A percentile compares a stretch with the other conserved stretches of the same genome.
Conservation (phyloP, 176 grass and related monocot species). For the Avena eriantha region DNA sequence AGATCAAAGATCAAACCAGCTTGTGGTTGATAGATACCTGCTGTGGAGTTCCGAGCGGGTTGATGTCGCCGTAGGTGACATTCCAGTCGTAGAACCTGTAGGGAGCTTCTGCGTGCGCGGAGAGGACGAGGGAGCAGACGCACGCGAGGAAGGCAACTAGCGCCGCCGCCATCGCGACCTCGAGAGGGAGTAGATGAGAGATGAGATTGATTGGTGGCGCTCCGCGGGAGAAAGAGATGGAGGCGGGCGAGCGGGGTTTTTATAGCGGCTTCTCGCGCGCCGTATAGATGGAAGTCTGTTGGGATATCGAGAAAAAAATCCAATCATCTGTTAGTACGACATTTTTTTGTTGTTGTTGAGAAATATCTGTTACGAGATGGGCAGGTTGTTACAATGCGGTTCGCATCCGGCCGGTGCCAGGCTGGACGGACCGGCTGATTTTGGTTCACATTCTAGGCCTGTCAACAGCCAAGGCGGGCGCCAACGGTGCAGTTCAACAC, state of each 20-base stretch:
- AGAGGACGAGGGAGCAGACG: not conserved
- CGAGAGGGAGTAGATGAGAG: not conserved
- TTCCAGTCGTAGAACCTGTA: slow-evolving; percentile 72
- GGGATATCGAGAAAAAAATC: not conserved
- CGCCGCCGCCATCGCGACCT: slow-evolving; percentile 9
- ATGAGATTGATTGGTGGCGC: not conserved
- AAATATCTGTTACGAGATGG: no score
- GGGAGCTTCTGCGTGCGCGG: slow-evolving; percentile 46
- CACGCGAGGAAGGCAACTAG: not conserved
- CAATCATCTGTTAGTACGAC: no score
- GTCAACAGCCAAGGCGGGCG: no score
- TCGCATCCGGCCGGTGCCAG: no score
- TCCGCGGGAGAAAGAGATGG: not conserved
- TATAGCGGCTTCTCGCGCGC: slow-evolving; percentile 16
- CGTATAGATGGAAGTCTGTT: not conserved
- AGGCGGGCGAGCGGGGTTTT: not conserved
- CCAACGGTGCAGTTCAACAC: no score
- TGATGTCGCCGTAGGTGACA: slow-evolving; percentile 61
- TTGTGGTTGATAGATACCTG: slow-evolving; percentile 32
- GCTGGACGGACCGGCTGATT: no score
- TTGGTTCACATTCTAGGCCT: no score
- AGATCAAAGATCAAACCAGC: not conserved
- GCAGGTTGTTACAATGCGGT: no score
- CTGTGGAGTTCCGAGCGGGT: slow-evolving; percentile 58
- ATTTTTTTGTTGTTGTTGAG: no score